These are phyloP conservation scores for Aspergillus nidulans DNA, from an alignment of 495 filamentous ascomycete species.

Conservation along the genomic window DNA sequence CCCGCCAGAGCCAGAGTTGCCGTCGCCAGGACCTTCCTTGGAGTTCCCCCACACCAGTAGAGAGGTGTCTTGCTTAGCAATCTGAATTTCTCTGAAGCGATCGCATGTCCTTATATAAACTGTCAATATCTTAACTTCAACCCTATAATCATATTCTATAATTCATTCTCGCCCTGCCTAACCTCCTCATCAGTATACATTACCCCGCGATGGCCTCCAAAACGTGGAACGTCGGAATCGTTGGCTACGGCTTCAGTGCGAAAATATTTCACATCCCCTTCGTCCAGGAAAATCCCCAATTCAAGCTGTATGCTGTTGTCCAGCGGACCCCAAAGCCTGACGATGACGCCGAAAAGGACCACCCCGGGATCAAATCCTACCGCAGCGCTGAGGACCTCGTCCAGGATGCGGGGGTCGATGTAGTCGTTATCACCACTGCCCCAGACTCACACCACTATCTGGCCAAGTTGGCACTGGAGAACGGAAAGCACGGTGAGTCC, in stretches of 20 bases:
- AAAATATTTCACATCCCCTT: constrained; percentile 91
- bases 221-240: constrained; percentile 53
- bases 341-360: constrained; percentile 62
- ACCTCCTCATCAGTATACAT: constrained; percentile 7
- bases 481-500: constrained; percentile 63
- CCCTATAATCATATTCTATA: not conserved
- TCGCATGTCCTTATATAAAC: not conserved
- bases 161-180: not conserved
- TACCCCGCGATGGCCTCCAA: constrained; percentile 41
- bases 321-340: constrained; percentile 67
- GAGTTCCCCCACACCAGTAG: constrained; percentile 18
- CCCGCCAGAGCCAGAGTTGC: constrained; percentile 25
- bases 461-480: constrained; percentile 60
- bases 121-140: not conserved
- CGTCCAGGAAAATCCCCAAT: constrained; percentile 57
- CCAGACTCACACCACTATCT: constrained; percentile 71
- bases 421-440: constrained; percentile 71
- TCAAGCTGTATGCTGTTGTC: constrained; percentile 72
- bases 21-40: constrained; percentile 40
- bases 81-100: not conserved
- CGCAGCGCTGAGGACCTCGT: constrained; percentile 58
- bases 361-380: constrained; percentile 62
- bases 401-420: constrained; percentile 59
- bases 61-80: not conserved
- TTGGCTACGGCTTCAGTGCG: constrained; percentile 75